Evolutionary conservation across 2,329 filamentous ascomycete species (phyloP).

Genomic region (Pseudogymnoascus destructans): DNA sequence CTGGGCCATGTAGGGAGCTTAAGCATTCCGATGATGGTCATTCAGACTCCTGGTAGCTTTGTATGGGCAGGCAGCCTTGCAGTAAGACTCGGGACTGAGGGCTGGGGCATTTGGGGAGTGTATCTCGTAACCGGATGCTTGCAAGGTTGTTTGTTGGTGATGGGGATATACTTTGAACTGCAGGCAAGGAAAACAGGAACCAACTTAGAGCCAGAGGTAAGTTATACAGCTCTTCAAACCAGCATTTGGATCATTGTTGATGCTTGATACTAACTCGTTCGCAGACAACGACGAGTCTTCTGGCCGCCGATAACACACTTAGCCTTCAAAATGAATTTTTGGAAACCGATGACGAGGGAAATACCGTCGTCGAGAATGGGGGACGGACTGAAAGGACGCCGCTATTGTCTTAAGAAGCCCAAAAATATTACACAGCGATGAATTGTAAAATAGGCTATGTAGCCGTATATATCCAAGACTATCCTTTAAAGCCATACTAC

Average conservation of each 20-base stretch:
- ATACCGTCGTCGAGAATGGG: conserved; percentile 18
- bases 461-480: background rate
- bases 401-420: conserved; percentile 14
- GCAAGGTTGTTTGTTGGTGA: conserved; percentile 66
- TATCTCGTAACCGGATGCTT: conserved; percentile 75
- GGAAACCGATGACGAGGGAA: conserved; percentile 21
- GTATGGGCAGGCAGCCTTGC: conserved; percentile 80
- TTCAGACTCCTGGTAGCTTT: conserved; percentile 87
- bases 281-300: background rate
- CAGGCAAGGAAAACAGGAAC: conserved; percentile 14
- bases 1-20: conserved; percentile 80
- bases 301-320: background rate
- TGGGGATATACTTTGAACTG: conserved; percentile 69
- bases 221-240: background rate
- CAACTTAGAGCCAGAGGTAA: background rate
- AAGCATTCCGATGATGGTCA: conserved; percentile 95
- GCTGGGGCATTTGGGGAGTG: conserved; percentile 94
- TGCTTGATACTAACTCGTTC: background rate
- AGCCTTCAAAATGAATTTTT: conserved; percentile 9
- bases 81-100: conserved; percentile 61
- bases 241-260: background rate
- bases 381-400: conserved; percentile 18
- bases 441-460: background rate
- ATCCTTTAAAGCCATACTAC: background rate
- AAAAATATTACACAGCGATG: conserved; percentile 9